Evolutionary conservation across 495 filamentous ascomycete genomes (phyloP).

Genomic region (Apiosordaria backusii): DNA sequence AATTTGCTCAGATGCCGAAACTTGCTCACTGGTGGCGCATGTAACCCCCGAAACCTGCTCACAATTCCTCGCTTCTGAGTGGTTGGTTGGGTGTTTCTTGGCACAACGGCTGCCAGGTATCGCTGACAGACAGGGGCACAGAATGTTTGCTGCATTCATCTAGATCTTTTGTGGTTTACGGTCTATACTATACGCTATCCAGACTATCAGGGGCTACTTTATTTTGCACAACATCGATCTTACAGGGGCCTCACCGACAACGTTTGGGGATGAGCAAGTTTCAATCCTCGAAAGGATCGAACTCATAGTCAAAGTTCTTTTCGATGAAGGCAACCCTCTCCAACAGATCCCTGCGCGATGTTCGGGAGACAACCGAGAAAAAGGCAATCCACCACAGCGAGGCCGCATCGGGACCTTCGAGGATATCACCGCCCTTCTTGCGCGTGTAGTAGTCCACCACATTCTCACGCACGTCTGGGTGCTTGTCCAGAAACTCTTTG

Average conservation of each 20-base stretch:
- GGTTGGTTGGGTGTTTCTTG: not conserved
- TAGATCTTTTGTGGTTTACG: not conserved
- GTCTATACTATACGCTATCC: not conserved
- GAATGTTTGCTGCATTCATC: not conserved
- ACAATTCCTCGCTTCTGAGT: not conserved
- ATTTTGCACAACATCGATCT: not conserved
- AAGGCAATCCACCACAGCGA: slow-evolving; percentile 21
- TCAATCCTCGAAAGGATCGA: not conserved
- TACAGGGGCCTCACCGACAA: not conserved
- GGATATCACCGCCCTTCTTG: slow-evolving; percentile 22
- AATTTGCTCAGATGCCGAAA: slow-evolving; percentile 10
- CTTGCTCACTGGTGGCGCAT: slow-evolving; percentile 10
- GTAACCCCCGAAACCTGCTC: slow-evolving; percentile 4
- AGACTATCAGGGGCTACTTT: not conserved
- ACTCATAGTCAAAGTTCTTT: slow-evolving; percentile 8
- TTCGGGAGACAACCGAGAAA: slow-evolving; percentile 2
- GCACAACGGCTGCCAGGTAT: not conserved
- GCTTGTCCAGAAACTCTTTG: slow-evolving; percentile 18
- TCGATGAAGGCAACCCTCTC: slow-evolving; percentile 8
- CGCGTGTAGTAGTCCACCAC: slow-evolving; percentile 22
- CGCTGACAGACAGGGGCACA: not conserved
- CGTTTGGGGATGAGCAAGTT: not conserved
- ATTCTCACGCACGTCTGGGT: slow-evolving; percentile 18
- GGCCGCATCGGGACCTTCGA: slow-evolving; percentile 23
- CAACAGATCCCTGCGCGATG: not conserved